Evolutionary conservation across 2,329 filamentous ascomycete species (phyloP), one percentile per base, ranked within the genome.

Genomic region (Aureobasidium sp.): DNA sequence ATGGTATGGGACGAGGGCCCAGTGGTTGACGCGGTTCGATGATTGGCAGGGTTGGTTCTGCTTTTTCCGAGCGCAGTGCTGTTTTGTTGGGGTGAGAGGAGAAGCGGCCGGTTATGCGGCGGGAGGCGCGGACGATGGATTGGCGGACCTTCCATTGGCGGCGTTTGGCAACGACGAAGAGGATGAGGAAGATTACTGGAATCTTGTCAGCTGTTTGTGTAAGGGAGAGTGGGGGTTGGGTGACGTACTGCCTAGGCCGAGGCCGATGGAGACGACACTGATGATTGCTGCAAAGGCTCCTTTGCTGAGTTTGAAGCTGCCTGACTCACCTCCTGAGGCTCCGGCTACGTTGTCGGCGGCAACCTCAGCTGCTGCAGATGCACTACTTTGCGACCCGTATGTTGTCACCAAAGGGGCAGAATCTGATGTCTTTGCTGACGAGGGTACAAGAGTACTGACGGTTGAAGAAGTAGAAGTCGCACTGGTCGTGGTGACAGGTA

Each of bases 151-250:
- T 88, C 90, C 90, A 94, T 73, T 92, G 88, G 49, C 86, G 84
- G 76, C 90, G 91, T 79, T 94, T 94, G 60, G 90, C 88, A 38
- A 93, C 71, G 72, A 86, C 90, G 76, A 88, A 95, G 29, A 94
- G 82, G 2, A 84, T 75, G 65, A 42, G 35, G 53, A 33, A 55
- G 17, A 42, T 29, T 17, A 57, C 47, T 62, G 33, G 23, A 3
- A 49, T 8, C 0, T 15, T 33, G 37, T 54, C 4, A 45, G 53
- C 13, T 29, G 21, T n/a, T 9, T 37, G 15, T 8, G 71, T 49
- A 27, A 57, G 38, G 37, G 42, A 49, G 57, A 79, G 77, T 67
- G 86, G 82, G 65, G 90, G 90, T 19, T 76, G 84, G 71, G 90
- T 89, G 23, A 73, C 83, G 70, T 78, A 92, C 89, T 82, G 72